Percentiles rank a stretch among this genome's conserved stretches.
phyloP scores from a whole-genome alignment of 1,284 basidiomycete genomes.

The Neonothopanus nambi region DNA sequence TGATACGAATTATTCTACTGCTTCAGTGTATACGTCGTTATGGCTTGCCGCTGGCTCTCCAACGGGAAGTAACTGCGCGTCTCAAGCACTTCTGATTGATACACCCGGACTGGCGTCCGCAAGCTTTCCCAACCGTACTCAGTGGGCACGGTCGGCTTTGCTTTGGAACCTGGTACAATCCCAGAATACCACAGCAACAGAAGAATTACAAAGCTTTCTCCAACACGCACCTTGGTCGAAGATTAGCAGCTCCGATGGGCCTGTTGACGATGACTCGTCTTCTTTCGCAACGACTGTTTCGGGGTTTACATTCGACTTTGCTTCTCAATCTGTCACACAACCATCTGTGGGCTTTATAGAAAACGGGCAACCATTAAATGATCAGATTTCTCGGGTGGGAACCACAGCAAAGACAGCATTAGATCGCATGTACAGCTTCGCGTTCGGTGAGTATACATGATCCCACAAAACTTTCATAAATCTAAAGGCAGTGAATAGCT shows the following conservation, averaged over 20 bases:
- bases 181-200: conserved; percentile 41
- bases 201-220: conserved; percentile 46
- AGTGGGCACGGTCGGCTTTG: conserved; percentile 58
- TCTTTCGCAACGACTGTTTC: conserved; percentile 43
- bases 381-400: conserved; percentile 47
- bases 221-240: conserved; percentile 46
- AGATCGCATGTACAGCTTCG: conserved; percentile 61
- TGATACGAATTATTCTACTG: conserved; percentile 43
- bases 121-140: conserved; percentile 47
- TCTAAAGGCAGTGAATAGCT: conserved; percentile 35
- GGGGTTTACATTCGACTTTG: conserved; percentile 62
- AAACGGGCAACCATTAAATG: conserved; percentile 46
- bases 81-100: conserved; percentile 57
- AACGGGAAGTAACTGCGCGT: conserved; percentile 42
- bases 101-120: conserved; percentile 44
- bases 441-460: conserved; percentile 45
- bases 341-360: conserved; percentile 44
- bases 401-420: conserved; percentile 38
- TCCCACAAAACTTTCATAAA: neutral
- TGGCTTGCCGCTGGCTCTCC: conserved; percentile 49
- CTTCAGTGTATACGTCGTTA: conserved; percentile 45
- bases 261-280: conserved; percentile 28
- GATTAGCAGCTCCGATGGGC: conserved; percentile 41
- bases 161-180: conserved; percentile 59
- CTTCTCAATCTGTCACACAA: conserved; percentile 47